These are phyloP conservation scores for Silene noctiflora DNA, from an alignment of 179 eudicot species.

Conservation along the genomic window DNA sequence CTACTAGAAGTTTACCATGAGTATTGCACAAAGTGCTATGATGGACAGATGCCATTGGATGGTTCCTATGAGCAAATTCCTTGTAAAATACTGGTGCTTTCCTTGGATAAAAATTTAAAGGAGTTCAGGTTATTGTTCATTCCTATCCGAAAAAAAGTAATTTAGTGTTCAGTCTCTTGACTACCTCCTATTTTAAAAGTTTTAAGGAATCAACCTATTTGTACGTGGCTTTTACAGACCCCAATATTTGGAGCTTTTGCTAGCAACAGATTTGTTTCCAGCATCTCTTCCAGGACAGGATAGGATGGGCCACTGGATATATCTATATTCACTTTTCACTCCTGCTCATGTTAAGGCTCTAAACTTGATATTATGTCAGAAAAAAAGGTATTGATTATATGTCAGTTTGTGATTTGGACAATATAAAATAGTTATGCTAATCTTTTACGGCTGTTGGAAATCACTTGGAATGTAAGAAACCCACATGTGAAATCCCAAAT, in stretches of 20 bases:
- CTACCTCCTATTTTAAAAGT: conserved; percentile 3
- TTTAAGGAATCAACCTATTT: conserved; percentile 15
- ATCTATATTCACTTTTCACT: conserved; percentile 60
- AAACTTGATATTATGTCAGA: conserved; percentile 62
- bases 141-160: background rate
- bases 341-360: conserved; percentile 71
- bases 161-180: background rate
- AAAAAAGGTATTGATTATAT: conserved; percentile 54
- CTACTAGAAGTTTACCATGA: conserved; percentile 73
- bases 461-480: too few relatives aligned
- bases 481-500: too few relatives aligned
- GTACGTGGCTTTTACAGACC: conserved; percentile 46
- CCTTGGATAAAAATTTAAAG: conserved; percentile 66
- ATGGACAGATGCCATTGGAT: conserved; percentile 40
- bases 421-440: background rate
- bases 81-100: conserved; percentile 71
- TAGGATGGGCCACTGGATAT: conserved; percentile 72
- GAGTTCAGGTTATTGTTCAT: conserved; percentile 61
- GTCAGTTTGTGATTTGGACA: conserved; percentile 8
- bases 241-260: conserved; percentile 70
- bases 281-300: conserved; percentile 70
- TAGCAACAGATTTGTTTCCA: conserved; percentile 72
- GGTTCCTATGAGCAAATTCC: conserved; percentile 78
- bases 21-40: conserved; percentile 70
- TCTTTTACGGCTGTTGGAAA: too few relatives aligned